Conservation (phyloP, 257 asterid genomes). For the Cruciata laevipes region DNA sequence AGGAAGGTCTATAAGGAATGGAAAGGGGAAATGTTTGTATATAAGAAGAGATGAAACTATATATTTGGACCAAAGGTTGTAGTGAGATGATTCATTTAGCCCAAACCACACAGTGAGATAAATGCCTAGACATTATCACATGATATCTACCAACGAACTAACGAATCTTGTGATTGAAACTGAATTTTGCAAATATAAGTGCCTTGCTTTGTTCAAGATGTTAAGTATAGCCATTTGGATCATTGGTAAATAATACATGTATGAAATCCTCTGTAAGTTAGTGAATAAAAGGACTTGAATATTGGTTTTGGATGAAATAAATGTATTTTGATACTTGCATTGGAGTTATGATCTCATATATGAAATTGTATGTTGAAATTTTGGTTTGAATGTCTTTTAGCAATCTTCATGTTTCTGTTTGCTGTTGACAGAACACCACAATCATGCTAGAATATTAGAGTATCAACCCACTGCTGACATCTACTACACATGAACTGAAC, state of each 20-base stretch:
- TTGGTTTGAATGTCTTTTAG: background rate
- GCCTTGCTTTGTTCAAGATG: constrained; percentile 2
- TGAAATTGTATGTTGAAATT: background rate
- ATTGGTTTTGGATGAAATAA: background rate
- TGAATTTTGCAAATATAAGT: background rate
- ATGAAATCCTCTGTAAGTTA: background rate
- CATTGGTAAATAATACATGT: too few species aligned
- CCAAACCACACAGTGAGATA: background rate
- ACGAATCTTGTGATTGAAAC: background rate
- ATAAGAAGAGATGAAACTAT: too few species aligned
- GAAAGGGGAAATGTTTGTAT: too few species aligned
- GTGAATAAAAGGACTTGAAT: background rate
- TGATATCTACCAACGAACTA: background rate
- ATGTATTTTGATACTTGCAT: background rate
- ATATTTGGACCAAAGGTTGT: background rate
- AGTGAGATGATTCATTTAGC: background rate
- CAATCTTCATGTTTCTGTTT: too few species aligned
- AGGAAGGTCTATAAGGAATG: too few species aligned
- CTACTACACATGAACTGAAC: background rate
- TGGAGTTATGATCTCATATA: background rate
- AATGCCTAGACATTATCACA: too few species aligned
- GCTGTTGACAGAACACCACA: background rate
- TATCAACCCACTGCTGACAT: background rate
- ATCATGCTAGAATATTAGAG: background rate
- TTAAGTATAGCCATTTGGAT: background rate